Evolutionary conservation across 495 filamentous ascomycete species (phyloP), one percentile per base, ranked within the genome.

Genomic region (Podospora bellae-mahoneyi): DNA sequence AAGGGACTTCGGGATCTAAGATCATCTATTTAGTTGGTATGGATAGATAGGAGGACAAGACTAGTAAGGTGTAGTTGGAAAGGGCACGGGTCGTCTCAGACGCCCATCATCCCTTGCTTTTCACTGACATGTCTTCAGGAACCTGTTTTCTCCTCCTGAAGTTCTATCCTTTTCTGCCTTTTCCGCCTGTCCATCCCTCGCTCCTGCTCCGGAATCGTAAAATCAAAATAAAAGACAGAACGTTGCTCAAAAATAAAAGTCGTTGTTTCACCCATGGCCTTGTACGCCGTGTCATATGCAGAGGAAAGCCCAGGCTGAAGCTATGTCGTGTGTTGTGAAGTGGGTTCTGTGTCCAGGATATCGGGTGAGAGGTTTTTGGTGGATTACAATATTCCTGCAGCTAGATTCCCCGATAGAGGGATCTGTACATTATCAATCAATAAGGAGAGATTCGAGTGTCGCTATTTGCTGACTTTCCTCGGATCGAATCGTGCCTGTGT

Each of bases 401-500:
- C 59, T 16, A 28, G 23, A 26, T 32, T 23, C 32, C 59, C 23
- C 16, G 30, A 30, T 28, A 26, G 1, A 30, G n/a, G 59, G 32
- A 28, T 74, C 72, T 74, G 67, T 60, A 72, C 61, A 65, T 67
- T 71, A 69, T 67, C 18, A 60, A 72, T 48, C 39, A 69, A 68
- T 63, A 68, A 64, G 68, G 30, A 32, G 16, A 13, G 23, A 32
- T 28, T 18, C 16, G 59, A 61, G 27, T 18, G 20, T 28, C 23
- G 26, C 26, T 26, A 32, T 32, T 18, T 32, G n/a, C 16, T 28
- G 26, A 28, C 26, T 18, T 15, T 61, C 18, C 23, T 61, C 26
- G 59, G 23, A 30, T 28, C 7, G 13, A 13, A 59, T 59, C 19
- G 26, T 32, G 23, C 59, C 59, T 18, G 59, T 16, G 13, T 61